Evolutionary conservation across 106 monocot genomes (phyloP).

Genomic region (Allium sativum): DNA sequence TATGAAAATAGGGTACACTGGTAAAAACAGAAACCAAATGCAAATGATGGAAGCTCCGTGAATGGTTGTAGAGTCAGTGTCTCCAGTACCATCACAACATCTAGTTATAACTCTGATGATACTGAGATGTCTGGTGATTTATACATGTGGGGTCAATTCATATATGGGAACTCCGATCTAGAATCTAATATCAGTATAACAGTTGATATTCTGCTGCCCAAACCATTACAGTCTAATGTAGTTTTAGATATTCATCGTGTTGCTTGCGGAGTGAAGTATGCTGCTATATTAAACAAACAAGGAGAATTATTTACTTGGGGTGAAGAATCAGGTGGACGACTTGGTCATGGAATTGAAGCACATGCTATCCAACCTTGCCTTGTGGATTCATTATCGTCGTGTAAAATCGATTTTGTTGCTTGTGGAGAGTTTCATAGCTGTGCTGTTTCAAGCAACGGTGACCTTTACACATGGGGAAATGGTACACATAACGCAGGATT

Average conservation of each 20-base stretch:
- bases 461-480: slow-evolving; percentile 95
- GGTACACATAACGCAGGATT: slow-evolving; percentile 82
- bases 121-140: slow-evolving; percentile 56
- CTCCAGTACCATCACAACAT: slow-evolving; percentile 73
- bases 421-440: slow-evolving; percentile 97
- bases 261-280: slow-evolving; percentile 79
- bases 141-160: slow-evolving; percentile 70
- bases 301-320: slow-evolving; percentile 93
- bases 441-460: slow-evolving; percentile 64
- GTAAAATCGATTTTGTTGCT: slow-evolving; percentile 51
- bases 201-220: slow-evolving; percentile 70
- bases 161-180: slow-evolving; percentile 30
- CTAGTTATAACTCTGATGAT: slow-evolving; percentile 76
- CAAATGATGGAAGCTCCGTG: slow-evolving; percentile 31
- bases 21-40: no score
- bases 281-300: slow-evolving; percentile 70
- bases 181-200: slow-evolving; percentile 24
- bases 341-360: slow-evolving; percentile 71
- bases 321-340: slow-evolving; percentile 85
- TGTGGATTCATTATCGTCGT: slow-evolving; percentile 59
- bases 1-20: no score
- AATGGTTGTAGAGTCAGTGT: slow-evolving; percentile 64
- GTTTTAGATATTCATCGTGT: slow-evolving; percentile 71
- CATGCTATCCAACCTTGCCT: slow-evolving; percentile 62
- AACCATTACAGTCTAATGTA: slow-evolving; percentile 74